Conservation (phyloP, 208 protist species). For the Tritrichomonas musculus region DNA sequence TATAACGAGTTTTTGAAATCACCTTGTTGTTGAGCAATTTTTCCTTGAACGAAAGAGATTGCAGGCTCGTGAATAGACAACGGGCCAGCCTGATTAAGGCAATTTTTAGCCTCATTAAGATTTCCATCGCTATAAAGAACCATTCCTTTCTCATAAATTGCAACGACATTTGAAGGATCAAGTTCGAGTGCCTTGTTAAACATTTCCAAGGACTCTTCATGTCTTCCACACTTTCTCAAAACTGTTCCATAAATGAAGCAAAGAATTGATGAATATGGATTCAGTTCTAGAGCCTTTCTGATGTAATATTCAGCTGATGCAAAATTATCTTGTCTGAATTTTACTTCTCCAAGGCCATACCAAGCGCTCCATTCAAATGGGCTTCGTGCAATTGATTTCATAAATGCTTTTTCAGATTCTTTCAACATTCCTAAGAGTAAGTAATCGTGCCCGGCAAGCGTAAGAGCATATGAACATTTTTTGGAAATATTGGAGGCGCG, state of each 20-base stretch:
- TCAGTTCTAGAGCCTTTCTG: background rate
- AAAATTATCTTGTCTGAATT: background rate
- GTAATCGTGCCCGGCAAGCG: background rate
- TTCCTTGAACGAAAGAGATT: background rate
- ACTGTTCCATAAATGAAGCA: background rate
- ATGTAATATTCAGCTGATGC: background rate
- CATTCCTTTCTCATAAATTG: background rate
- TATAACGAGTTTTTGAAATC: background rate
- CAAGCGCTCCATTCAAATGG: background rate
- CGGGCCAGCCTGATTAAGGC: background rate
- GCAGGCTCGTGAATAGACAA: background rate
- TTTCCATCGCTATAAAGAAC: background rate
- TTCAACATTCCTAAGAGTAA: background rate
- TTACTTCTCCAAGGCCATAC: background rate
- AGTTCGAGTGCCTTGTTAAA: background rate
- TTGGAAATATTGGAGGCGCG: background rate
- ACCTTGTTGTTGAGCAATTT: background rate
- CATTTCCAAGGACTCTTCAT: background rate
- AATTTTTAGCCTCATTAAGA: background rate
- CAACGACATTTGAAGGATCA: background rate
- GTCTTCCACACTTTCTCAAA: background rate
- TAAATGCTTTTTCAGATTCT: background rate
- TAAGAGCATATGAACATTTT: background rate
- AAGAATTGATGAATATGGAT: background rate
- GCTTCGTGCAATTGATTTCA: background rate